phyloP scores from a whole-genome alignment of 1,284 basidiomycete genomes.

The Ustanciosporium gigantosporum region DNA sequence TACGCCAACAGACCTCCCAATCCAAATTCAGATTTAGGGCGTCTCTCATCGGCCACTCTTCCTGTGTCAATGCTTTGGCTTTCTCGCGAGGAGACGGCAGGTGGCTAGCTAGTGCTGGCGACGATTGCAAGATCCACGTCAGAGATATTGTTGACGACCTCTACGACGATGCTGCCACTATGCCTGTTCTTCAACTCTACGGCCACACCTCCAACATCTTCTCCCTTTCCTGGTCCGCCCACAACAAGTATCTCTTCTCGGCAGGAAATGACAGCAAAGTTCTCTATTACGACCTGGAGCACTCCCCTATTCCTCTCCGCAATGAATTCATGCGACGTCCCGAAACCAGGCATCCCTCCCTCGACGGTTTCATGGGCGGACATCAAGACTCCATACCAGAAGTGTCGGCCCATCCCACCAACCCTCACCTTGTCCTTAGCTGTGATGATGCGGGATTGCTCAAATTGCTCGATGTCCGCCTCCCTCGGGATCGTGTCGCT shows the following conservation, averaged over 20 bases:
- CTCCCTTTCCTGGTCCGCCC: slow-evolving; percentile 22
- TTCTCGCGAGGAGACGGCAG: slow-evolving; percentile 20
- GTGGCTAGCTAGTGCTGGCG: slow-evolving; percentile 26
- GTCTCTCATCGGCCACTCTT: slow-evolving; percentile 5
- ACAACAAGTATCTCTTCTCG: slow-evolving; percentile 27
- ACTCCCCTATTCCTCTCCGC: slow-evolving; percentile 15
- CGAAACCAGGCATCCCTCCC: not conserved
- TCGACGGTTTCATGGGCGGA: not conserved
- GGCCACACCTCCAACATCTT: slow-evolving; percentile 39
- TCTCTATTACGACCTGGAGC: slow-evolving; percentile 30
- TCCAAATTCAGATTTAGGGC: not conserved
- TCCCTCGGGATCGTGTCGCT: slow-evolving; percentile 6
- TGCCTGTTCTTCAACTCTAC: slow-evolving; percentile 12
- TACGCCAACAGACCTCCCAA: no score
- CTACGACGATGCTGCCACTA: not conserved
- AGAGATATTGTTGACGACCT: slow-evolving; percentile 17
- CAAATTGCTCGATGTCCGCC: slow-evolving; percentile 21
- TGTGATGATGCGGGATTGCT: slow-evolving; percentile 22
- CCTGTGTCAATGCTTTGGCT: slow-evolving; percentile 33
- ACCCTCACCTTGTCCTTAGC: slow-evolving; percentile 19
- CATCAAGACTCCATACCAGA: slow-evolving; percentile 28
- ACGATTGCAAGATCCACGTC: slow-evolving; percentile 24
- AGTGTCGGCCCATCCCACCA: slow-evolving; percentile 18
- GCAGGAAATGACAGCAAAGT: slow-evolving; percentile 29
- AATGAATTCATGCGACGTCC: not conserved